Evolutionary conservation across 768 basidiomycete species (phyloP).

Genomic region (Lepiota brunneoincarnata): DNA sequence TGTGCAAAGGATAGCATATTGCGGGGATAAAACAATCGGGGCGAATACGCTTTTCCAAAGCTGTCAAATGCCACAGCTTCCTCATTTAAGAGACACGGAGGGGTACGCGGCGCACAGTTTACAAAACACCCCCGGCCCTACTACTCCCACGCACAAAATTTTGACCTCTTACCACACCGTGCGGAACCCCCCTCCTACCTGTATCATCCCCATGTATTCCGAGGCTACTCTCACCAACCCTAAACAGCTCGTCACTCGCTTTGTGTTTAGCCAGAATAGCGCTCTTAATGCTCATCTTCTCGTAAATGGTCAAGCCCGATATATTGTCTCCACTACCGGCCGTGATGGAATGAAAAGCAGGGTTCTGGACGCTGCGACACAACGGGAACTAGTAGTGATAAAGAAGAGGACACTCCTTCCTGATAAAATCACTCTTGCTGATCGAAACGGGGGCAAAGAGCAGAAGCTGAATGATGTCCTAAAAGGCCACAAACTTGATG

Average conservation of each 20-base stretch:
- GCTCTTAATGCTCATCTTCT: constrained; percentile 18
- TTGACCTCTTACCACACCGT: no score
- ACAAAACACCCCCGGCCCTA: no score
- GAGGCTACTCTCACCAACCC: constrained; percentile 15
- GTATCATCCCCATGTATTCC: constrained; percentile 6
- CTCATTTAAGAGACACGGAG: no score
- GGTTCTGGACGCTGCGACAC: constrained; percentile 18
- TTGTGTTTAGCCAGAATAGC: constrained; percentile 21
- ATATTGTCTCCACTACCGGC: constrained; percentile 20
- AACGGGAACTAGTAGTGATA: constrained; percentile 18
- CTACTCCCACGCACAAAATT: no score
- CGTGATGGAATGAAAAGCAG: constrained; percentile 16
- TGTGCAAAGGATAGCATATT: no score
- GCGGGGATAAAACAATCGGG: no score
- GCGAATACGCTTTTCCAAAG: no score
- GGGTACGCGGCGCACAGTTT: no score
- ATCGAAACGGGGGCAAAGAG: constrained; percentile 16
- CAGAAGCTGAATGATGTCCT: constrained; percentile 23
- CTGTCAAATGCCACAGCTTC: no score
- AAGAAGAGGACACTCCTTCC: constrained; percentile 16
- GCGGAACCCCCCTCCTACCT: no score
- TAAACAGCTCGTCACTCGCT: constrained; percentile 1
- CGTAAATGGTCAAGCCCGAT: constrained; percentile 17
- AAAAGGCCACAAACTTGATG: constrained; percentile 6
- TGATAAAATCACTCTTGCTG: constrained; percentile 22